Percentiles rank a stretch among this genome's conserved stretches.
Conservation (phyloP, 2,329 filamentous ascomycete species). For the Hypoxylon sp. region DNA sequence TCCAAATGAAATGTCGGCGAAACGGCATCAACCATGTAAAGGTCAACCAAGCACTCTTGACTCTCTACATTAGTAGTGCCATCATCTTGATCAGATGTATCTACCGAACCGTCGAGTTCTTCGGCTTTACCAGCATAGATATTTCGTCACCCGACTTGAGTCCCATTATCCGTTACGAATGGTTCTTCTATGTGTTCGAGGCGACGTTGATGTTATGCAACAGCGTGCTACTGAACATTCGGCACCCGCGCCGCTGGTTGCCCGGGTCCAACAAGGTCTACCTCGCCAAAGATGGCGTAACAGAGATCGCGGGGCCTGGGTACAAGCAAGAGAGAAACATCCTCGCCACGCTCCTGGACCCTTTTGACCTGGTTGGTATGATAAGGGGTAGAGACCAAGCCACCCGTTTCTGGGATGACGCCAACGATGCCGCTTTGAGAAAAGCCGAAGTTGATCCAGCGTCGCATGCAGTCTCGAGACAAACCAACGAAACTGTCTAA, state of each 20-base stretch:
- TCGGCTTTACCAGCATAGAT: constrained; percentile 62
- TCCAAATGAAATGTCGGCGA: constrained; percentile 63
- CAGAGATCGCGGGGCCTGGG: constrained; percentile 65
- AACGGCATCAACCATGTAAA: constrained; percentile 55
- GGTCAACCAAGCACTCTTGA: constrained; percentile 59
- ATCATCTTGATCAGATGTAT: constrained; percentile 69
- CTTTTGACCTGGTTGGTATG: constrained; percentile 58
- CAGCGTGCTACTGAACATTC: constrained; percentile 64
- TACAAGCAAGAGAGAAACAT: constrained; percentile 65
- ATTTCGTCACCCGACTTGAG: constrained; percentile 59
- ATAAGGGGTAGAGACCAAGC: constrained; percentile 54
- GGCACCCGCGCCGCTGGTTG: constrained; percentile 67
- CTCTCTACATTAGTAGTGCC: constrained; percentile 65
- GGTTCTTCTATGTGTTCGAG: constrained; percentile 73
- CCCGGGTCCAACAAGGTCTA: constrained; percentile 66
- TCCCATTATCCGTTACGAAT: constrained; percentile 69
- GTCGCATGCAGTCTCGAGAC: background rate
- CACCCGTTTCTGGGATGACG: constrained; percentile 58
- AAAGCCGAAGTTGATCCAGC: constrained; percentile 11
- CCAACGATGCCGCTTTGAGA: constrained; percentile 13
- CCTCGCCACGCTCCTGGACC: constrained; percentile 60
- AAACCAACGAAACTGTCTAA: constrained; percentile 8
- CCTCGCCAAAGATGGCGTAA: constrained; percentile 64
- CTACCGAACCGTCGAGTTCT: constrained; percentile 73
- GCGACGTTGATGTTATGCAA: constrained; percentile 68